Conservation (phyloP, 192 early-diverging fungal species). For the Coemansia sp. region DNA sequence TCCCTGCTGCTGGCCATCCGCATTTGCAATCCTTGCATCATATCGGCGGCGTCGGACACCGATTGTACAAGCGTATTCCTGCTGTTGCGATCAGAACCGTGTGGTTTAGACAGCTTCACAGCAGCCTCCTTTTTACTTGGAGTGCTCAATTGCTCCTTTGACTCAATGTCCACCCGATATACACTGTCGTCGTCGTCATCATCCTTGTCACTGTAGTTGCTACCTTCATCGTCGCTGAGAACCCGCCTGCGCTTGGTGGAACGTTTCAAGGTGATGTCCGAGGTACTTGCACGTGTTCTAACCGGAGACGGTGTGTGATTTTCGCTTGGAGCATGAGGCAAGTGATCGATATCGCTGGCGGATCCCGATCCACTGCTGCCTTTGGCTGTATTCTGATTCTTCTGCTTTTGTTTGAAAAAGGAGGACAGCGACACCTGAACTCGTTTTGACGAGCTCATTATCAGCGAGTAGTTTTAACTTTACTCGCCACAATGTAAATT, state of each 20-base stretch:
- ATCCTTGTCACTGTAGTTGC: neutral
- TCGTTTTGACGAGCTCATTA: constrained; percentile 30
- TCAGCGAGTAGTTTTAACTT: neutral
- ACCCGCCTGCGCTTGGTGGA: constrained; percentile 13
- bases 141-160: neutral
- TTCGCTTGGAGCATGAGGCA: neutral
- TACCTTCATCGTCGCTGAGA: neutral
- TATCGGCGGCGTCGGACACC: constrained; percentile 23
- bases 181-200: constrained; percentile 5
- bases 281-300: neutral
- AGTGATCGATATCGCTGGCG: neutral
- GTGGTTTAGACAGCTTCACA: neutral
- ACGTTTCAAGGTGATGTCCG: neutral
- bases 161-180: neutral
- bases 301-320: neutral
- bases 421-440: constrained; percentile 49
- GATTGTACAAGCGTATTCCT: constrained; percentile 19
- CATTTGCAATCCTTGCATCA: constrained; percentile 32
- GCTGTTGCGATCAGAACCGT: constrained; percentile 3
- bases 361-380: neutral
- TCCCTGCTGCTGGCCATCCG: constrained; percentile 22
- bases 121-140: neutral
- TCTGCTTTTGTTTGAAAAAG: constrained; percentile 37
- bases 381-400: neutral
- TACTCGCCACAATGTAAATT: neutral